phyloP scores from a whole-genome alignment of 139 green algal species.

The Spirogloea muscicola region DNA sequence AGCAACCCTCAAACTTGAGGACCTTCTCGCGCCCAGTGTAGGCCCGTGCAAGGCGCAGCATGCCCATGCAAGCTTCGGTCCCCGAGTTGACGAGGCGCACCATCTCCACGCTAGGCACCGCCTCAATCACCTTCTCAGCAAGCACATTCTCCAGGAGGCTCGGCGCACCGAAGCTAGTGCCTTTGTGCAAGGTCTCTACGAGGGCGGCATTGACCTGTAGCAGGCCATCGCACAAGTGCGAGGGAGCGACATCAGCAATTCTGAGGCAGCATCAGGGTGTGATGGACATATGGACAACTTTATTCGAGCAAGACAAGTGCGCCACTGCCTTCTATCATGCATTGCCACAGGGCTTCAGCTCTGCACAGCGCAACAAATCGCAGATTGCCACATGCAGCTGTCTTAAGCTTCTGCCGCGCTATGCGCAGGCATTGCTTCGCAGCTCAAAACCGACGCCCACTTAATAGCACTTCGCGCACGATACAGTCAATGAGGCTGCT shows the following conservation, averaged over 20 bases:
- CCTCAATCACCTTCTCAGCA: constrained; percentile 94
- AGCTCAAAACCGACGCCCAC: neutral
- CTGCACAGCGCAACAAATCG: neutral
- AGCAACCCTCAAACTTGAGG: constrained; percentile 99
- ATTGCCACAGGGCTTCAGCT: neutral
- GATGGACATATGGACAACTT: neutral
- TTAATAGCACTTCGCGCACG: neutral
- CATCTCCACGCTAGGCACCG: constrained; percentile 97
- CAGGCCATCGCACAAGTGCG: neutral
- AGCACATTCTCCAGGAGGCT: constrained; percentile 96
- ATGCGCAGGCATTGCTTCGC: neutral
- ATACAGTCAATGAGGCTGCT: neutral
- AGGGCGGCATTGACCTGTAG: constrained; percentile 81
- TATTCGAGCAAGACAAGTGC: neutral
- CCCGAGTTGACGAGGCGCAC: constrained; percentile 95
- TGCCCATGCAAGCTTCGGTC: constrained; percentile 98
- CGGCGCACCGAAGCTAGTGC: constrained; percentile 94
- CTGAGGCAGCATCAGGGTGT: neutral
- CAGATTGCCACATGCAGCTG: neutral
- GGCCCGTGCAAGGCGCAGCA: constrained; percentile 94
- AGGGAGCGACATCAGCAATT: neutral
- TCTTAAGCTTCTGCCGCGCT: too few species aligned
- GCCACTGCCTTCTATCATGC: too few species aligned
- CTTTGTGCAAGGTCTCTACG: constrained; percentile 88
- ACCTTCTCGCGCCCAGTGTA: constrained; percentile 96